Evolutionary conservation across 1,284 basidiomycete species (phyloP), one percentile per base, ranked within the genome.

Genomic region (Rhizopogon parksii): DNA sequence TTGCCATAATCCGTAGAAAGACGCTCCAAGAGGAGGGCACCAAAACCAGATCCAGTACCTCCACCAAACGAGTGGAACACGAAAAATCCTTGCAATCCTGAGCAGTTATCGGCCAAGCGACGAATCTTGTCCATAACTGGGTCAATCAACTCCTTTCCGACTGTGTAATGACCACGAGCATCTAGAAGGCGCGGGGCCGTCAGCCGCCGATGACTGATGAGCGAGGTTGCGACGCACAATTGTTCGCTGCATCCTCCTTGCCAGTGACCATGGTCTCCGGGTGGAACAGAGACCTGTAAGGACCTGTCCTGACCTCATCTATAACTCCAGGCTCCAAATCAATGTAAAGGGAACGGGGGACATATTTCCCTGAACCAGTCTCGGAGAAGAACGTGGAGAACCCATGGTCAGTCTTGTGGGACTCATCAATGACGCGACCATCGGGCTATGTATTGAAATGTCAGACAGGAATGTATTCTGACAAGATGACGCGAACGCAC

Each of bases 61-160:
- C 96, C 96, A 68, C 96, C 96, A 67, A 98, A 97, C 40, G 96
- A 99, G 78, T 99, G 96, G 85, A 99, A 99, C 67, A 99, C 93
- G 70, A 99, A 99, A 83, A 99, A 99, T 62, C 96, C 95, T 73
- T 99, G 96, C 40, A 99, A 86, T 68, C 96, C 96, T 40, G 87
- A 86, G 78, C 95, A 97, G 76, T 95, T 96, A 74, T 99, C 96
- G 53, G 95, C 92, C 58, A 99, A 85, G 62, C 92, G 88, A 67
- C 96, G 91, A 59, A 98, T 77, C 70, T 89, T 94, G 75, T 99
- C 96, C 82, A 98, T 91, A 53, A 95, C 94, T 50, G 85, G 80
- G 64, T 90, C 87, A 50, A 93, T 91, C 62, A 88, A 83, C 72
- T 97, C 95, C 74, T 97, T 98, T 60, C 95, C 95, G 65, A 98